These are phyloP conservation scores for Plantago ovata DNA, from an alignment of 257 asterid species.

Conservation along the genomic window DNA sequence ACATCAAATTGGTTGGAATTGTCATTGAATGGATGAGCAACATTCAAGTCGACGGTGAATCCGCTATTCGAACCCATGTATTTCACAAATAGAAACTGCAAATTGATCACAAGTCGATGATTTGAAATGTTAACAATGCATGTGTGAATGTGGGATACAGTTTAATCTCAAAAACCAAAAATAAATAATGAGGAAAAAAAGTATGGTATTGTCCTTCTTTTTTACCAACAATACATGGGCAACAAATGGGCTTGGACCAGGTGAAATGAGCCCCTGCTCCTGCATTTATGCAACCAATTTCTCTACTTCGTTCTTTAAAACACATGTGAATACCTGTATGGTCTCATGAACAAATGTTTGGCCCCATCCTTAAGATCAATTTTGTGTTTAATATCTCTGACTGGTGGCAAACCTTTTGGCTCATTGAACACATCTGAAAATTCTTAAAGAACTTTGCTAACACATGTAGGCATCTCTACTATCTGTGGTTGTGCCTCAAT, in stretches of 20 bases:
- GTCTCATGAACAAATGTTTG: background rate
- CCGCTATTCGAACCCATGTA: constrained; percentile 27
- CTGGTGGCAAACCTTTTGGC: background rate
- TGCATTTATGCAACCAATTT: background rate
- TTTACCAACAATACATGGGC: too few species aligned
- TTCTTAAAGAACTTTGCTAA: background rate
- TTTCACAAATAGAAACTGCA: background rate
- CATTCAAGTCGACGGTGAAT: constrained; percentile 33
- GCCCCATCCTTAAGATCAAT: background rate
- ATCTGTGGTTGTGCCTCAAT: too few species aligned
- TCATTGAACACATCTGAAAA: background rate
- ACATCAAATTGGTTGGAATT: constrained; percentile 11
- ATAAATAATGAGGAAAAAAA: too few species aligned
- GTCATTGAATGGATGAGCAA: constrained; percentile 27
- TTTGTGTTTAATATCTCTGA: background rate
- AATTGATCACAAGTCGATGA: too few species aligned
- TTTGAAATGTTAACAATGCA: too few species aligned
- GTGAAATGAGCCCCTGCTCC: background rate
- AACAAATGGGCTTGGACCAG: too few species aligned
- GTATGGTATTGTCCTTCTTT: too few species aligned
- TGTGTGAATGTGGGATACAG: too few species aligned
- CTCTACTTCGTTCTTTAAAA: background rate
- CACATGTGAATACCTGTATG: background rate
- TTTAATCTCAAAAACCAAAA: too few species aligned
- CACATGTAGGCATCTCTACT: too few species aligned